These are phyloP conservation scores for Yamadazyma songkhlaensis DNA, from an alignment of 1,139 yeast genomes.

Conservation along the genomic window DNA sequence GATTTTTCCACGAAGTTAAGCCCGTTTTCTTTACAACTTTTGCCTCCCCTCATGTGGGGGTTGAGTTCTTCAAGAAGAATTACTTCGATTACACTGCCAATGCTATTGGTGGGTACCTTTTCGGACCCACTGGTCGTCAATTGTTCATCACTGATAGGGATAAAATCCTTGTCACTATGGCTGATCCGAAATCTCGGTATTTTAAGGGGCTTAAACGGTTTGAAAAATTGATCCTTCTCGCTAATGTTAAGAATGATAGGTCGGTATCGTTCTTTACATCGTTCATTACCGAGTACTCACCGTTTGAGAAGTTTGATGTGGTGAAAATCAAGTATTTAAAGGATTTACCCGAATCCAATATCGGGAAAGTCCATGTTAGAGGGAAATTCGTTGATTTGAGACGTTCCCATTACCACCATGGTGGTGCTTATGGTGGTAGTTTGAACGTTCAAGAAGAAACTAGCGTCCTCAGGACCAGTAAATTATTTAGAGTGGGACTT, in stretches of 20 bases:
- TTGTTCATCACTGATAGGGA: conserved; percentile 54
- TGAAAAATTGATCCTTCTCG: conserved; percentile 55
- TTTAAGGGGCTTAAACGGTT: conserved; percentile 56
- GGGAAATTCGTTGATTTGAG: conserved; percentile 59
- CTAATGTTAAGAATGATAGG: conserved; percentile 76
- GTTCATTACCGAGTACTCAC: conserved; percentile 48
- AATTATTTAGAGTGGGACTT: conserved; percentile 26
- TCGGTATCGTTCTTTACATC: conserved; percentile 55
- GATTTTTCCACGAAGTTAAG: conserved; percentile 54
- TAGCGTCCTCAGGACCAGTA: conserved; percentile 30
- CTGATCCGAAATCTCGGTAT: conserved; percentile 53
- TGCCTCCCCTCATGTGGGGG: conserved; percentile 91
- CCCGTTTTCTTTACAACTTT: conserved; percentile 74
- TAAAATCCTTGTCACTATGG: conserved; percentile 48
- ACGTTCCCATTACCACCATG: conserved; percentile 21
- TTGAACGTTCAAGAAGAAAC: conserved; percentile 34
- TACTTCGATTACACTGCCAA: conserved; percentile 50
- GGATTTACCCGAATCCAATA: conserved; percentile 30
- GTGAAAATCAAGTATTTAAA: conserved; percentile 40
- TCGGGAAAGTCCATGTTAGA: conserved; percentile 32
- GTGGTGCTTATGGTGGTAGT: conserved; percentile 18
- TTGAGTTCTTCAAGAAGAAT: conserved; percentile 45
- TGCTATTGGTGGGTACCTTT: conserved; percentile 54
- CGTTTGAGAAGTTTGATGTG: conserved; percentile 43
- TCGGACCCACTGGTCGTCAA: conserved; percentile 77